These are phyloP conservation scores for Mycena sanguinolenta DNA, from an alignment of 768 basidiomycete species.

Conservation along the genomic window DNA sequence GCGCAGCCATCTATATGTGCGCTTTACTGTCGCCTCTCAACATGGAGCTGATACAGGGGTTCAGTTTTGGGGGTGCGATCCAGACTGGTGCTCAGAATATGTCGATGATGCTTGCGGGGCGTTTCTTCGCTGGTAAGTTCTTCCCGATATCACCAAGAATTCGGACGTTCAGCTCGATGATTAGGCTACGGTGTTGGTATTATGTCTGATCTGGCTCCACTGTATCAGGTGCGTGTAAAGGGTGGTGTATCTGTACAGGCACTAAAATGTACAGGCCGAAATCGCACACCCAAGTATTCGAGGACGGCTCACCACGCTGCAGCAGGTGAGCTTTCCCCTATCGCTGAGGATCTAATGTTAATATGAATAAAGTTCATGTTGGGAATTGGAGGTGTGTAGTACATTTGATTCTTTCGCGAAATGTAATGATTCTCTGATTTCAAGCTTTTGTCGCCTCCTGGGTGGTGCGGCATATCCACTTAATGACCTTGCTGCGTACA, in stretches of 20 bases:
- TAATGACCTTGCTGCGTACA: background rate
- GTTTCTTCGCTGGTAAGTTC: slow-evolving; percentile 56
- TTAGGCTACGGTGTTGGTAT: slow-evolving; percentile 59
- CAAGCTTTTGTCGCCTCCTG: slow-evolving; percentile 64
- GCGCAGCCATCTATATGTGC: slow-evolving; percentile 56
- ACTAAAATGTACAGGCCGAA: slow-evolving; percentile 52
- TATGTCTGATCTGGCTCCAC: slow-evolving; percentile 62
- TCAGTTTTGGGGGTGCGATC: slow-evolving; percentile 58
- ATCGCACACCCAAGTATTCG: slow-evolving; percentile 70
- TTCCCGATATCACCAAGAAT: too few relatives aligned
- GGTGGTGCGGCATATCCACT: slow-evolving; percentile 43
- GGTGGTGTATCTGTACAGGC: background rate
- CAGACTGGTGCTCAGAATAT: slow-evolving; percentile 62
- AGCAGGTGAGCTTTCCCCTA: slow-evolving; percentile 49
- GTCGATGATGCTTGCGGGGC: slow-evolving; percentile 63
- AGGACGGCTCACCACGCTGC: slow-evolving; percentile 66
- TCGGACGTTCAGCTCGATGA: too few relatives aligned
- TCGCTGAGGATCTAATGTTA: background rate
- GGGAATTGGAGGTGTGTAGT: slow-evolving; percentile 57
- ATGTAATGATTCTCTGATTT: slow-evolving; percentile 21
- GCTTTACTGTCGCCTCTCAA: slow-evolving; percentile 11
- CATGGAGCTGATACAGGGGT: background rate
- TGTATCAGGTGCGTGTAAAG: slow-evolving; percentile 58
- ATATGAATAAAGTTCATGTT: slow-evolving; percentile 55
- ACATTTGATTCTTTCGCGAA: background rate